Evolutionary conservation across 2,329 filamentous ascomycete genomes (phyloP).

Genomic region (Phaeophleospora eucalypticola): DNA sequence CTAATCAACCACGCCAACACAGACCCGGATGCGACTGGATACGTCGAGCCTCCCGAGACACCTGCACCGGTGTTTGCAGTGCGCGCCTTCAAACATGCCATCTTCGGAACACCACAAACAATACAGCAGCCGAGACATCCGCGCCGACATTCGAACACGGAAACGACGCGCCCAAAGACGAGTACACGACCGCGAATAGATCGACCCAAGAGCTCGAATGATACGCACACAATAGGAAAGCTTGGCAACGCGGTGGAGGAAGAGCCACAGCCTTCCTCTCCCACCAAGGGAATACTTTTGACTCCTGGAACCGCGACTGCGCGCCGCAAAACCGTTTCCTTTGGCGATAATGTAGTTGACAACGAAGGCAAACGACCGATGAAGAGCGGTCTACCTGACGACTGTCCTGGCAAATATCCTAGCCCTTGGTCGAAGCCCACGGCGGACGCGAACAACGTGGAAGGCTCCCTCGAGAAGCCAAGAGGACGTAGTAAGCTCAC

Average conservation of each 20-base stretch:
- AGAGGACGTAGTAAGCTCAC: slow-evolving; percentile 41
- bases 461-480: slow-evolving; percentile 27
- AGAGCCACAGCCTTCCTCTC: slow-evolving; percentile 46
- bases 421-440: slow-evolving; percentile 43
- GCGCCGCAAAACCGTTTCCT: slow-evolving; percentile 58
- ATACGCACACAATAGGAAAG: slow-evolving; percentile 19
- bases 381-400: slow-evolving; percentile 46
- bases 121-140: slow-evolving; percentile 41
- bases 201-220: slow-evolving; percentile 28
- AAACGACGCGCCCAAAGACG: slow-evolving; percentile 21
- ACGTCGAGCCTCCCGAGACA: slow-evolving; percentile 57
- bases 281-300: slow-evolving; percentile 57
- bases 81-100: slow-evolving; percentile 61
- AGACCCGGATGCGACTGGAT: slow-evolving; percentile 37
- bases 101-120: slow-evolving; percentile 60
- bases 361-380: slow-evolving; percentile 50
- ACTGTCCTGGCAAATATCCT: slow-evolving; percentile 47
- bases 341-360: slow-evolving; percentile 54
- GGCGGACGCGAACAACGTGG: slow-evolving; percentile 31
- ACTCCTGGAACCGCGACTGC: slow-evolving; percentile 57
- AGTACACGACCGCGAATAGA: slow-evolving; percentile 24
- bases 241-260: slow-evolving; percentile 17
- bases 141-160: slow-evolving; percentile 30
- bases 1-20: slow-evolving; percentile 4
- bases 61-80: slow-evolving; percentile 64